Evolutionary conservation across 2,329 filamentous ascomycete genomes (phyloP), one percentile per base, ranked within the genome.

Genomic region (Aphanoascus verrucosus): DNA sequence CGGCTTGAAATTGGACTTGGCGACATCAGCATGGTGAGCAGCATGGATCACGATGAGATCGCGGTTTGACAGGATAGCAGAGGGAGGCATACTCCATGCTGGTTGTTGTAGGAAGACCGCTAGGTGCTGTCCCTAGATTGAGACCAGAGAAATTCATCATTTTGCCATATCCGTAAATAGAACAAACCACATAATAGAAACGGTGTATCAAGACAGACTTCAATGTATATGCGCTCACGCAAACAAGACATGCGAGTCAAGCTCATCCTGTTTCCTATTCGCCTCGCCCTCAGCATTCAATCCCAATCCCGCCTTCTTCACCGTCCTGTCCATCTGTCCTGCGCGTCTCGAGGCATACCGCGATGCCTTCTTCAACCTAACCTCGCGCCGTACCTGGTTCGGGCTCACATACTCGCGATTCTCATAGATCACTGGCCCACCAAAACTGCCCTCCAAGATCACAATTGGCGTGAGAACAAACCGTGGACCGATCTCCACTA

Each of bases 321-420:
- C 79, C 63, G 84, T 74, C 58, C 83, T 79, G 65, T 91, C 87
- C 48, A 85, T 76, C 60, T 79, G 75, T 61, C 85, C 82, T 65
- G 94, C 89, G 31, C 83, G 81, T 56, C 93, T 79, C 53, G 78
- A 77, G 60, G 87, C 86, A 73, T 94, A 91, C 61, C 82, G 82
- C 47, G 81, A 79, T 0, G 90, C 88, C 75, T 88, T 89, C 61
- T 79, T 76, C 70, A 81, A 76, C 61, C 88, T 78, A 61, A 94
- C 70, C 59, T 97, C 93, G 40, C 88, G 77, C 60, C 93, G 79
- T 59, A 97, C 82, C 72, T 96, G 88, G 79, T 98, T 98, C 8
- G 93, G 93, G 61, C 86, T 93, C 52, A 98, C 87, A 64, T 95
- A 98, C 69, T 95, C 85, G 77, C 88, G 93, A 75, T 97, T 97